Conservation (phyloP, 2,329 filamentous ascomycete genomes). For the Apiospora pterosperma region DNA sequence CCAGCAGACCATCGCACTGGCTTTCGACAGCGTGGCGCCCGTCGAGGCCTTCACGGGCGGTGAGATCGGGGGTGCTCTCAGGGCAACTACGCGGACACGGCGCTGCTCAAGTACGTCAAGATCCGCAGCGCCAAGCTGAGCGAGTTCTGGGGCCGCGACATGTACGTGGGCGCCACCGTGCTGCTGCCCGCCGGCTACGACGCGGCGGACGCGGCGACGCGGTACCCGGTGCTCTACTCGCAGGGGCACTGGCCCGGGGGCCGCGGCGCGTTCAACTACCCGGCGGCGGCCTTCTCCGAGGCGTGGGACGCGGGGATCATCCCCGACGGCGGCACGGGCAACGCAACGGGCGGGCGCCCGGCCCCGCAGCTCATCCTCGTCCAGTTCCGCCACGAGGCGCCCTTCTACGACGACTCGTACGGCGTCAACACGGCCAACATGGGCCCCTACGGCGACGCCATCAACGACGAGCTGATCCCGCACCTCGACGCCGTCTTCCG, state of each 20-base stretch:
- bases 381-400: conserved; percentile 17
- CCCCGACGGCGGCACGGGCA: conserved; percentile 5
- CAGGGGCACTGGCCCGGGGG: conserved; percentile 18
- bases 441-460: conserved; percentile 18
- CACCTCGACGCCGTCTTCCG: conserved; percentile 16
- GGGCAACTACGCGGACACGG: conserved; percentile 18
- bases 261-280: conserved; percentile 12
- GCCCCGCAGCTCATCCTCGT: conserved; percentile 18
- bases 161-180: conserved; percentile 20
- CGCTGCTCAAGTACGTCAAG: conserved; percentile 17
- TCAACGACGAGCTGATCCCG: conserved; percentile 20
- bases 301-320: conserved; percentile 17
- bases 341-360: conserved; percentile 3
- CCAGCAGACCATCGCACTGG: conserved; percentile 3
- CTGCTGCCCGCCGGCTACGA: conserved; percentile 18
- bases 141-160: conserved; percentile 19
- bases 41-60: conserved; percentile 10
- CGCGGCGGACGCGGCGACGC: conserved; percentile 12
- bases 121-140: conserved; percentile 16
- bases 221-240: conserved; percentile 17
- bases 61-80: conserved; percentile 17
- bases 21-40: conserved; percentile 14
- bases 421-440: conserved; percentile 19
- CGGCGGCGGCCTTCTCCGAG: conserved; percentile 7
- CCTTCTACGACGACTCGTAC: conserved; percentile 20